Percentiles rank a stretch among this genome's conserved stretches.
phyloP scores from a whole-genome alignment of 345 rosid genomes.

The Citropsis articulata region DNA sequence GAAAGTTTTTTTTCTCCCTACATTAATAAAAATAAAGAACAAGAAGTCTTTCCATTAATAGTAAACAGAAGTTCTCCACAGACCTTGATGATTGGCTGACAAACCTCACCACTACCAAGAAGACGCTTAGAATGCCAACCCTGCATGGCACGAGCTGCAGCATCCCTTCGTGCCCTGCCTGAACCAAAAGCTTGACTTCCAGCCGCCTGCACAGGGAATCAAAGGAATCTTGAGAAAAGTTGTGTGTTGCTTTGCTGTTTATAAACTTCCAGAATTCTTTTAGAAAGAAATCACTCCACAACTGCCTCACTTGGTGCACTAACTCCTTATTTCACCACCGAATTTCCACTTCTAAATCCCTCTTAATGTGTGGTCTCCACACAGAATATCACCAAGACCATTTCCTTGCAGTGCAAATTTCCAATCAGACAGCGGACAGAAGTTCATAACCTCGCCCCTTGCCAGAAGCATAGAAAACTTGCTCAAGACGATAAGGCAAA shows the following conservation, averaged over 20 bases:
- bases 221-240: background rate
- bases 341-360: background rate
- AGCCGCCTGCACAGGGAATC: slow-evolving; percentile 32
- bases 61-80: slow-evolving; percentile 13
- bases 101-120: slow-evolving; percentile 58
- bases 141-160: slow-evolving; percentile 77
- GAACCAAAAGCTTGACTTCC: slow-evolving; percentile 43
- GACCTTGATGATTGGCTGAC: slow-evolving; percentile 45
- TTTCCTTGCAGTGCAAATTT: background rate
- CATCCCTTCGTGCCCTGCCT: slow-evolving; percentile 64
- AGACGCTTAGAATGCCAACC: slow-evolving; percentile 69
- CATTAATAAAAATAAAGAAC: background rate
- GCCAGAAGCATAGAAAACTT: background rate
- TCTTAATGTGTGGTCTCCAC: background rate
- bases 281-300: background rate
- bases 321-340: background rate
- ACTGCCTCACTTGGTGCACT: background rate
- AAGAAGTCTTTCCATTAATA: background rate
- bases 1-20: background rate
- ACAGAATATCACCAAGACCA: background rate
- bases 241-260: background rate
- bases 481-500: background rate
- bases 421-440: background rate
- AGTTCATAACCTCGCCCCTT: background rate
- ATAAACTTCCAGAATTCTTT: background rate